Conservation (phyloP, 192 early-diverging fungal species). For the Backusella morwellensis region DNA sequence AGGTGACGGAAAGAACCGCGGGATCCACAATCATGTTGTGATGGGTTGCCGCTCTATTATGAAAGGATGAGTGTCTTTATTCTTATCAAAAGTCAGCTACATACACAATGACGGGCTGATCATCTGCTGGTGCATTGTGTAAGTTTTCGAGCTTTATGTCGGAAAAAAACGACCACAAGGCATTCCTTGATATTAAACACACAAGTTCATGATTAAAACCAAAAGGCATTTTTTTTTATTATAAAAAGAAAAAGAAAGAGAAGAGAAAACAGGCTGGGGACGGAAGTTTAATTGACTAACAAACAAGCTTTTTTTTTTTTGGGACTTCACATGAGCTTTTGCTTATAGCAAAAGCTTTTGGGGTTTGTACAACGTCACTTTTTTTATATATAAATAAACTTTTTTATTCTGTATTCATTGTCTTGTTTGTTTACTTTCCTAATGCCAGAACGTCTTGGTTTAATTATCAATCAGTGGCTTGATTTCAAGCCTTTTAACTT, state of each 20-base stretch:
- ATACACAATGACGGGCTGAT: slow-evolving; percentile 40
- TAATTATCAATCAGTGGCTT: background rate
- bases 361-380: background rate
- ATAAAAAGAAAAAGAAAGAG: background rate
- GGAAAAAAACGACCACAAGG: slow-evolving; percentile 41
- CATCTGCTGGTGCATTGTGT: slow-evolving; percentile 37
- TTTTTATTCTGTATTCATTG: background rate
- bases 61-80: too few species aligned
- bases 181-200: slow-evolving; percentile 29
- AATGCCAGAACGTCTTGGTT: background rate
- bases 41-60: slow-evolving; percentile 37
- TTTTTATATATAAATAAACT: background rate
- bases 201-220: slow-evolving; percentile 37
- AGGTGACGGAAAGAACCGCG: slow-evolving; percentile 36
- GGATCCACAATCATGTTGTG: slow-evolving; percentile 56
- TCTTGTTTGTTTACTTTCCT: background rate
- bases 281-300: background rate
- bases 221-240: slow-evolving; percentile 37
- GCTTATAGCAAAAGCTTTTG: background rate
- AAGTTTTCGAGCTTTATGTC: slow-evolving; percentile 33
- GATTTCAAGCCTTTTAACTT: background rate
- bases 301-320: background rate
- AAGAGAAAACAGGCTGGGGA: background rate
- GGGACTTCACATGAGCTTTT: slow-evolving; percentile 6
- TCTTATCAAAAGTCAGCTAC: too few species aligned